A percentile compares a stretch with the other conserved stretches of the same genome.
Evolutionary conservation across 78 protist genomes (phyloP).

Genomic region (Isochrysis galbana): DNA sequence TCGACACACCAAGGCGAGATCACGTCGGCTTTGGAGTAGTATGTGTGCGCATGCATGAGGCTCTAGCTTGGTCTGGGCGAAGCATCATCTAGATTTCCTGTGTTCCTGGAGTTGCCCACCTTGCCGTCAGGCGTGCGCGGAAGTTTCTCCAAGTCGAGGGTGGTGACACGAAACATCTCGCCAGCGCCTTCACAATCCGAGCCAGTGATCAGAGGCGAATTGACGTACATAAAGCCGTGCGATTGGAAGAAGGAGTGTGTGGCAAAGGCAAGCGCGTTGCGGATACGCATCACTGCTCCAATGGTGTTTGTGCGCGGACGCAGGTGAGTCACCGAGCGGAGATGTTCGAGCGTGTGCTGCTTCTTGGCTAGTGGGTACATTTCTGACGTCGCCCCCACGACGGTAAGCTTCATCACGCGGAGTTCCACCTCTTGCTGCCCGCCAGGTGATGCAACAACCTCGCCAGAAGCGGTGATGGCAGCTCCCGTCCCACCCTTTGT

Average conservation of each 20-base stretch:
- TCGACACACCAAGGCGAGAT: too few species aligned
- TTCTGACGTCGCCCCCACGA: slow-evolving; percentile 30
- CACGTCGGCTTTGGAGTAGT: too few species aligned
- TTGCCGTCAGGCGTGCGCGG: not conserved
- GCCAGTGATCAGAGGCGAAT: slow-evolving; percentile 84
- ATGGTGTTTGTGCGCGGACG: slow-evolving; percentile 67
- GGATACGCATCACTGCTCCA: slow-evolving; percentile 51
- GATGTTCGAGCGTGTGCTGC: slow-evolving; percentile 74
- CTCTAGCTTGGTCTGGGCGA: too few species aligned
- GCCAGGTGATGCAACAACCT: not conserved
- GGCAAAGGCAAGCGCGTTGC: slow-evolving; percentile 42
- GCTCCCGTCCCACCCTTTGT: not conserved
- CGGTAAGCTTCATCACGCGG: not conserved
- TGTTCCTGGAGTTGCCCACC: too few species aligned
- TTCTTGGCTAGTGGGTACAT: slow-evolving; percentile 79
- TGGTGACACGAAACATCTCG: slow-evolving; percentile 72
- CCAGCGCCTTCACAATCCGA: slow-evolving; percentile 93
- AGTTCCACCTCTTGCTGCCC: not conserved
- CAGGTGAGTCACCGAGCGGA: slow-evolving; percentile 83
- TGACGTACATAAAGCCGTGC: slow-evolving; percentile 55
- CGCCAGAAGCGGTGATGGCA: not conserved
- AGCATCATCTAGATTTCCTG: too few species aligned
- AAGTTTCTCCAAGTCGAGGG: not conserved
- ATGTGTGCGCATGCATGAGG: too few species aligned
- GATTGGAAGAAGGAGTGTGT: slow-evolving; percentile 58